Percentiles rank a stretch among this genome's conserved stretches.
These are phyloP conservation scores for Capronia epimyces DNA, from an alignment of 2,329 filamentous ascomycete genomes.

Conservation along the genomic window DNA sequence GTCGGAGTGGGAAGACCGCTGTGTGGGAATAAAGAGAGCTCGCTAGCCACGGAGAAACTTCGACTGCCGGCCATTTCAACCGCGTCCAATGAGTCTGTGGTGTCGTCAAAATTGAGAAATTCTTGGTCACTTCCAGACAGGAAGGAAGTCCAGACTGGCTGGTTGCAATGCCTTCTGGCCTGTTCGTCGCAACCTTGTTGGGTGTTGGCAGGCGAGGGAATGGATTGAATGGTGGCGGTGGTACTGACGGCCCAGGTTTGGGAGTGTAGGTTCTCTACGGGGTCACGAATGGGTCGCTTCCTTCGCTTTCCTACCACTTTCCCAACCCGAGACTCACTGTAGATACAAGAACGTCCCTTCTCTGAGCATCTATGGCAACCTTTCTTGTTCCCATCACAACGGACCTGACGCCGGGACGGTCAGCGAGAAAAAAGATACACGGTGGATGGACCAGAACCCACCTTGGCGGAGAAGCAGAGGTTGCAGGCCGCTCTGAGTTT, in stretches of 20 bases:
- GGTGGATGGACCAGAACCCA: slow-evolving; percentile 1
- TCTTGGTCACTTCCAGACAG: slow-evolving; percentile 17
- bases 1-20: slow-evolving; percentile 24
- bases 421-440: neutral
- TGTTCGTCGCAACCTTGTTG: slow-evolving; percentile 19
- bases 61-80: slow-evolving; percentile 24
- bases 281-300: slow-evolving; percentile 26
- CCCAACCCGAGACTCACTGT: slow-evolving; percentile 29
- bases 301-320: slow-evolving; percentile 29
- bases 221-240: slow-evolving; percentile 17
- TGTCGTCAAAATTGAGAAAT: slow-evolving; percentile 19
- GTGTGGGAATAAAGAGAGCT: slow-evolving; percentile 21
- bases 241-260: slow-evolving; percentile 19
- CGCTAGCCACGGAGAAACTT: slow-evolving; percentile 21
- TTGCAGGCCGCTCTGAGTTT: slow-evolving; percentile 29
- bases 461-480: slow-evolving; percentile 29
- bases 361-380: slow-evolving; percentile 28
- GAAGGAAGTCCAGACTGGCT: slow-evolving; percentile 22
- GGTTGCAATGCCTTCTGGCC: slow-evolving; percentile 13
- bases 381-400: slow-evolving; percentile 29
- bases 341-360: slow-evolving; percentile 26
- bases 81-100: slow-evolving; percentile 19
- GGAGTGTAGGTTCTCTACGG: slow-evolving; percentile 20
- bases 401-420: slow-evolving; percentile 19
- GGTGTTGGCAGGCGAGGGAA: slow-evolving; percentile 26